Percentiles rank a stretch among this genome's conserved stretches.
Conservation (phyloP, 495 filamentous ascomycete species). For the Podospora comata region DNA sequence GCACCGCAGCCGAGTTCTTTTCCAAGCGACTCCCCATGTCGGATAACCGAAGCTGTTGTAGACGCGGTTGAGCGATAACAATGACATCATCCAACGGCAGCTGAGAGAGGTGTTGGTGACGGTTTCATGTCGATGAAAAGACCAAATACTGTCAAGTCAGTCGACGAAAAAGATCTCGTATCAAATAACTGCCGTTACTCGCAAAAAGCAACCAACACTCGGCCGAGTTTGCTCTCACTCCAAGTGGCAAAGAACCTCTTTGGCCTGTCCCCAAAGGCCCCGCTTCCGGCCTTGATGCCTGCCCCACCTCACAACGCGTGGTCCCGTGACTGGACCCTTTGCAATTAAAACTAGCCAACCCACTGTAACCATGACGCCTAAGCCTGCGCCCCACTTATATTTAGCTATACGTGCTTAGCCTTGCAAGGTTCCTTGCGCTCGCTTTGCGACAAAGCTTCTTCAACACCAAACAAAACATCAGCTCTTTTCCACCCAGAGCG, state of each 20-base stretch:
- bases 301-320: background rate
- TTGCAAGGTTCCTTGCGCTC: background rate
- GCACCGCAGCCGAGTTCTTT: conserved; percentile 68
- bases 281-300: background rate
- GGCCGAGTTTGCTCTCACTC: background rate
- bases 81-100: conserved; percentile 21
- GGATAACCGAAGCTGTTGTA: conserved; percentile 13
- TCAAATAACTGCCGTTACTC: background rate
- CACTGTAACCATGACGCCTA: background rate
- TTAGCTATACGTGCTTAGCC: background rate
- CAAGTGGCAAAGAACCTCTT: background rate
- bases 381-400: background rate
- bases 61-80: conserved; percentile 3
- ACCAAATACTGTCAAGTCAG: background rate
- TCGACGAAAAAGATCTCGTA: background rate
- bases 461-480: background rate
- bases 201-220: background rate
- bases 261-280: background rate
- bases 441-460: background rate
- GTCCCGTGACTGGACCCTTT: conserved; percentile 10
- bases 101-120: background rate
- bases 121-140: background rate
- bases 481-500: background rate
- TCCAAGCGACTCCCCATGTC: conserved; percentile 79
- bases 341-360: background rate